Percentiles rank a stretch among this genome's conserved stretches.
These are phyloP conservation scores for Saccharomyces hybrid DNA, from an alignment of 1,139 yeast genomes.

Conservation along the genomic window DNA sequence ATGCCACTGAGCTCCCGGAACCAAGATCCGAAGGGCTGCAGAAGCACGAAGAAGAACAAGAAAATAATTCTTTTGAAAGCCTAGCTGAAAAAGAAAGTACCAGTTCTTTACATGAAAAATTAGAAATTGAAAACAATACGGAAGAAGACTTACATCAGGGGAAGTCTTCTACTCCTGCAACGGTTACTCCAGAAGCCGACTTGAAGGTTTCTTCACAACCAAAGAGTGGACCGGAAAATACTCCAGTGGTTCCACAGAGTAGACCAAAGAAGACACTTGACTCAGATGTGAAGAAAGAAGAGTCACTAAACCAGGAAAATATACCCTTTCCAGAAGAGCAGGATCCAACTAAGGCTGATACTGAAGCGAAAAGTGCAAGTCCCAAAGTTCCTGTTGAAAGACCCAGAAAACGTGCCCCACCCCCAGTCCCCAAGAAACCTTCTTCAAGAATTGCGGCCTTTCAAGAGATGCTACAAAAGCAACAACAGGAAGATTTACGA, in stretches of 20 bases:
- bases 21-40: neutral
- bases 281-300: neutral
- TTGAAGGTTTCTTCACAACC: neutral
- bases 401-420: constrained; percentile 36
- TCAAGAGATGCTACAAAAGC: constrained; percentile 57
- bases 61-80: neutral
- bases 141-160: neutral
- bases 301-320: neutral
- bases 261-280: neutral
- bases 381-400: constrained; percentile 8
- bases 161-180: neutral
- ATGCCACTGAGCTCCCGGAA: neutral
- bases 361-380: neutral
- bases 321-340: neutral
- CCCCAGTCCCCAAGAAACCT: constrained; percentile 67
- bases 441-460: constrained; percentile 74
- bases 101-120: neutral
- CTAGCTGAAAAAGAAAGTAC: neutral
- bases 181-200: neutral
- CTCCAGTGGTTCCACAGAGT: neutral
- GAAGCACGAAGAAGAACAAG: constrained; percentile 1
- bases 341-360: neutral
- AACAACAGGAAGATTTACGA: constrained; percentile 31
- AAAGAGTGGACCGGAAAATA: neutral
- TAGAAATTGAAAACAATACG: neutral